Base-by-base conservation (phyloP, 805 yeast genomes). In the Pichia kluyveri region DNA sequence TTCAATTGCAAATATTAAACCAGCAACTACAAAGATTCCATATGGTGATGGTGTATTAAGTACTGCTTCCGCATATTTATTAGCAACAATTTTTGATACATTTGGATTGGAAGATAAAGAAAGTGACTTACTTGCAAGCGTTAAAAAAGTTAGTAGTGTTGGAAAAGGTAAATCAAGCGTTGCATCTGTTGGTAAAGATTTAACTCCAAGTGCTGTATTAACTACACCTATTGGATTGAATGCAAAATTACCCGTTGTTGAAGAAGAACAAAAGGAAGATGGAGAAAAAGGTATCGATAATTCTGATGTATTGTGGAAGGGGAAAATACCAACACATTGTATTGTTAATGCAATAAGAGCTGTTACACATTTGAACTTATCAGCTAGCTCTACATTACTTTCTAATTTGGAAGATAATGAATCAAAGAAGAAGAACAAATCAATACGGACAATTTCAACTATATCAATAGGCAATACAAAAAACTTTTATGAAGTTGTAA, bases 41-140 rank as follows among this genome's bases (percentile, higher is more conserved):
- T 31, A 48, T 6, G 37, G 28, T 32, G 31, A 40, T 14, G 23
- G 12, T 4, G 71, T 74, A 1, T 60, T 60, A 44, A 50, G 60
- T 23, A 76, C 77, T 55, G 76, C 81, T 0, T 69, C 71, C 41
- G 62, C 65, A 45, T 78, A 74, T 57, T 73, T 77, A 54, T 66
- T 71, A 42, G 74, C 79, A 0, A 72, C 80, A 2, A 63, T 78
- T 47, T 71, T 78, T 9, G 77, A 77, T 57, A 62, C 74, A 37
- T 63, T 77, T 50, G 76, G 72, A 40, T 55, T 77, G 27, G 71
- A 70, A 9, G 76, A 69, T 12, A 66, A 68, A 36, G 69, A 64
- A 47, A 55, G 51, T 12, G 60, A 58, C 28, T 49, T 67, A 15
- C 7, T 45, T 8, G 28, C 51, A 15, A 43, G 19, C 7, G n/a